Conservation (phyloP, 371 early-diverging fungal genomes). For the Rhizopus sp. region DNA sequence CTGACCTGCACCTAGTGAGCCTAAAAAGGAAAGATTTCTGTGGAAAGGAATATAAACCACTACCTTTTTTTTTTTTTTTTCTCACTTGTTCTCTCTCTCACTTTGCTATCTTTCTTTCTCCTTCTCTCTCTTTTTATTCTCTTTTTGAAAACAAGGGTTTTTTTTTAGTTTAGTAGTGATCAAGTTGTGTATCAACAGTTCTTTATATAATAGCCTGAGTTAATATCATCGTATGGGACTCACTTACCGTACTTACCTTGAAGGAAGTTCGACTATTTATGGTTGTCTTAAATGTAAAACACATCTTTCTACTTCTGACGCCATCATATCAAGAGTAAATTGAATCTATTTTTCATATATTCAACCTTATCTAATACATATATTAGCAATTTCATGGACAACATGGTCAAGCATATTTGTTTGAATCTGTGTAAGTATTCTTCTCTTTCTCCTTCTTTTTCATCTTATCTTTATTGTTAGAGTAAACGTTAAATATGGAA, state of each 20-base stretch:
- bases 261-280: conserved; percentile 10
- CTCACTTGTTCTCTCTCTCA: too few relatives aligned
- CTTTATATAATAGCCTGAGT: too few relatives aligned
- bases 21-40: too few relatives aligned
- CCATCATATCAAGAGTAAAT: conserved; percentile 60
- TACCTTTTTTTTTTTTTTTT: too few relatives aligned
- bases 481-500: conserved; percentile 65
- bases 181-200: too few relatives aligned
- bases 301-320: not conserved
- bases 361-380: conserved; percentile 1
- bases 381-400: conserved; percentile 65
- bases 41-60: too few relatives aligned
- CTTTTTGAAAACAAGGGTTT: too few relatives aligned
- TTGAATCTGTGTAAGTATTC: conserved; percentile 57
- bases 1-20: too few relatives aligned
- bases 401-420: conserved; percentile 68
- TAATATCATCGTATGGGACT: conserved; percentile 13
- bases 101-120: too few relatives aligned
- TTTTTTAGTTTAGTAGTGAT: too few relatives aligned
- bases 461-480: conserved; percentile 28
- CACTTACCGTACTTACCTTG: conserved; percentile 20
- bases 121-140: too few relatives aligned
- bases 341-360: not conserved
- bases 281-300: conserved; percentile 14
- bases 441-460: not conserved